Conservation (phyloP, 2,329 filamentous ascomycete genomes). For the Trichophyton schoenleinii region DNA sequence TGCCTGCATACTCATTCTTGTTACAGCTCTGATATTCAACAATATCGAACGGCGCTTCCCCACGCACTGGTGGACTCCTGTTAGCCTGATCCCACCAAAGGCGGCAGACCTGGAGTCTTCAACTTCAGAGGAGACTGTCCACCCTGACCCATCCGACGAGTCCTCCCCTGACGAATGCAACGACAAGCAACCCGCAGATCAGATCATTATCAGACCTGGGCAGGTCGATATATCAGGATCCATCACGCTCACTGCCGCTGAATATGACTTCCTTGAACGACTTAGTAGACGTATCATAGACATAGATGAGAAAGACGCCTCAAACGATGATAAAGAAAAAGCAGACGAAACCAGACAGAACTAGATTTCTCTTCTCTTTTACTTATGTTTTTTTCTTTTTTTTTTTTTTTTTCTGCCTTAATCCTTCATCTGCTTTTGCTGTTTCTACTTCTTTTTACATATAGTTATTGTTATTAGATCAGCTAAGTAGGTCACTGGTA, state of each 20-base stretch:
- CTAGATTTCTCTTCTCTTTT: background rate
- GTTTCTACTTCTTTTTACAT: background rate
- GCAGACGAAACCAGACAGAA: background rate
- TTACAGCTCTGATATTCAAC: conserved; percentile 51
- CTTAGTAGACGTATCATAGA: conserved; percentile 25
- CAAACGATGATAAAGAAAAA: background rate
- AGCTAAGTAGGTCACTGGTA: too few species aligned
- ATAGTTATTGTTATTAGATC: too few species aligned
- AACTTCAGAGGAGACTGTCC: conserved; percentile 9
- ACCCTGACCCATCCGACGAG: background rate
- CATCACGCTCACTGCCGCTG: conserved; percentile 23
- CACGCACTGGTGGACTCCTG: conserved; percentile 51
- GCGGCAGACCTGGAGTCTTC: conserved; percentile 14
- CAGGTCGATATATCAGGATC: conserved; percentile 24
- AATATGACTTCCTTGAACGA: conserved; percentile 21
- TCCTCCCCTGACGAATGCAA: background rate
- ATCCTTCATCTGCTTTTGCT: background rate
- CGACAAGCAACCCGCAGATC: conserved; percentile 14
- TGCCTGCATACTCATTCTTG: conserved; percentile 49
- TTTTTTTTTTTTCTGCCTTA: background rate
- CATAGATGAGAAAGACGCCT: conserved; percentile 2
- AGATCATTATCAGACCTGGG: conserved; percentile 21
- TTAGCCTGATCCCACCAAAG: conserved; percentile 17
- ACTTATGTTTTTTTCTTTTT: too few species aligned
- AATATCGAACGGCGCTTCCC: conserved; percentile 58